Base-by-base conservation (phyloP, 2,329 filamentous ascomycete genomes). In the Biscogniauxia mediterranea region DNA sequence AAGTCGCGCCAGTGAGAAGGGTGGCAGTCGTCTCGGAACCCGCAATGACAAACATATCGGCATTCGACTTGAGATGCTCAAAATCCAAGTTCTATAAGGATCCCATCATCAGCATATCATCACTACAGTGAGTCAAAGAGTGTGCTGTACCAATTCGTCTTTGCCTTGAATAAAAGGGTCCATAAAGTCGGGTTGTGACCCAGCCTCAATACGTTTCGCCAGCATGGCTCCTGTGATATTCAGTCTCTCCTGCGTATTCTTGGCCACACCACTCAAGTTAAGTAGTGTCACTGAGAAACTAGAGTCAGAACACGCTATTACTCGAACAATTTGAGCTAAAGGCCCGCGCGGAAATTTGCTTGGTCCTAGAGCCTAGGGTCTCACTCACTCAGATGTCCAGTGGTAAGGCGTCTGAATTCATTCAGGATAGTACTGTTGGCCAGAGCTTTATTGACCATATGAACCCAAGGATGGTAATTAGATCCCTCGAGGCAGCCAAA, bases 171-270 rank as follows among this genome's bases (percentile, higher is more conserved):
- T 63, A 15, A 74, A 57, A 1, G 65, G 66, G 9, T 69, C 61
- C 5, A 73, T 52, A n/a, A 74, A 69, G 28, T 73, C 71, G 19
- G 71, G 65, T 23, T 66, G 62, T 54, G 62, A 49, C 17, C 54
- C 60, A 13, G 61, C 60, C 15, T 66, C 64, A 8, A 69, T 72
- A 8, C 70, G 66, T 13, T 66, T 60, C 55, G 42, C 32, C n/a
- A 69, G n/a, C 55, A 63, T 69, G 1, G 32, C 56, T 17, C 21
- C 26, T n/a, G 64, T 54, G 7, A 62, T 26, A 9, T 28, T 46
- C 2, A 2, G 9, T n/a, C 28, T 51, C 15, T 46, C 20, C 5
- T 58, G 20, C 20, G 59, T 59, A 51, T 62, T 60, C 5, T 65
- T 60, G n/a, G 59, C 61, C 19, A n/a, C 20, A 25, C 55, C 55